Conservation (phyloP, 2,329 filamentous ascomycete genomes). For the Talaromyces sp. region DNA sequence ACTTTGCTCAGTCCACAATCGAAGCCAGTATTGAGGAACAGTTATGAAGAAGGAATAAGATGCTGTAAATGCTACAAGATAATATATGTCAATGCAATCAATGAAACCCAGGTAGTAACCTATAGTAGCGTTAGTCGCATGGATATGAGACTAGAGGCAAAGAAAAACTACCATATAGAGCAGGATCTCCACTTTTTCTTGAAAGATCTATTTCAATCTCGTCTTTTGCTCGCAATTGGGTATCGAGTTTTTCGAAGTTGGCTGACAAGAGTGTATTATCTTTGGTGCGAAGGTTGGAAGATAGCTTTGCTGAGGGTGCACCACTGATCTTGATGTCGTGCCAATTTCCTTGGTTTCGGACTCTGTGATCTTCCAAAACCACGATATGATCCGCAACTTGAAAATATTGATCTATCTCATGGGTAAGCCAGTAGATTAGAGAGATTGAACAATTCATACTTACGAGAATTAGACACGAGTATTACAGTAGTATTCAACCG, state of each 20-base stretch:
- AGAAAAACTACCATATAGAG: conserved; percentile 2
- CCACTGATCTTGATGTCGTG: not conserved
- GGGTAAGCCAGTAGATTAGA: not conserved
- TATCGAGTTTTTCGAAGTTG: not conserved
- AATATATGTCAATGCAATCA: not conserved
- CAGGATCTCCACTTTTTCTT: conserved; percentile 3
- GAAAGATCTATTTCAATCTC: conserved; percentile 4
- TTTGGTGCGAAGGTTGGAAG: not conserved
- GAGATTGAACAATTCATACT: not conserved
- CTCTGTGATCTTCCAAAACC: not conserved
- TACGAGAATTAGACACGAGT: conserved; percentile 1
- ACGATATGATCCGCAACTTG: conserved; percentile 1
- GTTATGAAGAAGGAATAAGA: conserved; percentile 5
- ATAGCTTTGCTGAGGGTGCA: not conserved
- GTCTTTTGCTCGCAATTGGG: not conserved
- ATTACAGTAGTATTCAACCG: conserved; percentile 1
- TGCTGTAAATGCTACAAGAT: not conserved
- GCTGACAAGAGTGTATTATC: not conserved
- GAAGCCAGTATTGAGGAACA: conserved; percentile 6
- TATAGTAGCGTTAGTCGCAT: not conserved
- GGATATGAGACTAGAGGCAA: not conserved
- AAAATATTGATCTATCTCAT: not conserved
- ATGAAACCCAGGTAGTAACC: conserved; percentile 6
- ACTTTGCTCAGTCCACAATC: conserved; percentile 1
- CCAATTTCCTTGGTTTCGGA: conserved; percentile 3